phyloP scores from a whole-genome alignment of 169 alveolate species.

The Perkinsus olseni region DNA sequence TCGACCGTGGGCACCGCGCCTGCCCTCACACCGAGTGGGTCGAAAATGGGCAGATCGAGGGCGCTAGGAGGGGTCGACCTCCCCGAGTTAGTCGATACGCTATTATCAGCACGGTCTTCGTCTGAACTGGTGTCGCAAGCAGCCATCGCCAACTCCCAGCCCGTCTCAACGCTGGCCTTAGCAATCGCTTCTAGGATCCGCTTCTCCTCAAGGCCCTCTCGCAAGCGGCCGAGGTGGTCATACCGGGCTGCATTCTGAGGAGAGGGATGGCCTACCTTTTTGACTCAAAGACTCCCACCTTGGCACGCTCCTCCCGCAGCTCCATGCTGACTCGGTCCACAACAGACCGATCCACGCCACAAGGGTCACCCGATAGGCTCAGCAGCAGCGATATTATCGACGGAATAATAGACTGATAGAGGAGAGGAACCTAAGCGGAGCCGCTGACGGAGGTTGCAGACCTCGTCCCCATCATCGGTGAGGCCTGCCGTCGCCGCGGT shows the following conservation, averaged over 20 bases:
- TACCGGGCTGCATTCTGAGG: not conserved
- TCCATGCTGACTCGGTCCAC: not conserved
- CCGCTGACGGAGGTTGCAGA: not conserved
- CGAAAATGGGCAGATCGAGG: not conserved
- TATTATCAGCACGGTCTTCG: not conserved
- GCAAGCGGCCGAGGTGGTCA: not conserved
- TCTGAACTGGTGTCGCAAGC: not conserved
- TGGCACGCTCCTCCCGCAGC: not conserved
- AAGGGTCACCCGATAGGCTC: not conserved
- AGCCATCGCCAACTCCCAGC: not conserved
- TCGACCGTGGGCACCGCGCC: not conserved
- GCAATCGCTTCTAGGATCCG: not conserved
- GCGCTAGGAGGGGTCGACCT: not conserved
- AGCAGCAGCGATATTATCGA: not conserved
- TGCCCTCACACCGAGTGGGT: not conserved
- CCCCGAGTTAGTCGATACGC: not conserved
- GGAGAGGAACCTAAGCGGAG: not conserved
- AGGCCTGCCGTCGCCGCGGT: not conserved
- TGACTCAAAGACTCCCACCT: not conserved
- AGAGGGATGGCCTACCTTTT: not conserved
- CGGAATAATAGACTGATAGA: not conserved
- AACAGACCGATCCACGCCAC: not conserved
- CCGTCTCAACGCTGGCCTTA: not conserved
- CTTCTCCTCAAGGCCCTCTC: not conserved
- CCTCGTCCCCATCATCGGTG: not conserved